Percentiles rank a stretch among this genome's conserved stretches.
These are phyloP conservation scores for Candida methanosorbosa DNA, from an alignment of 805 yeast species.

Conservation along the genomic window DNA sequence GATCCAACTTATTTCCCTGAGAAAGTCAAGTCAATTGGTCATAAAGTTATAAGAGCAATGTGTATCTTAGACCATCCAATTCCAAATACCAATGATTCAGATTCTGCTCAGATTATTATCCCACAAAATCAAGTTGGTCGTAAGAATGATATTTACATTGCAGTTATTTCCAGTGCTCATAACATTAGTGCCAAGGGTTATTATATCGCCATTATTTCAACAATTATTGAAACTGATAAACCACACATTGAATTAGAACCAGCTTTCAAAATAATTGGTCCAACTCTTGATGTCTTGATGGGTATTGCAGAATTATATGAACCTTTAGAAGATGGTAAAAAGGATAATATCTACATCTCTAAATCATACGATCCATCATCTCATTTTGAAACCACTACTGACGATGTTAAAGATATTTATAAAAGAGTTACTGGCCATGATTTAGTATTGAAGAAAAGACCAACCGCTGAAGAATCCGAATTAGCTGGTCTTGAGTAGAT, in stretches of 20 bases:
- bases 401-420: slow-evolving; percentile 91
- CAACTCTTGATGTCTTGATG: slow-evolving; percentile 77
- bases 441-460: slow-evolving; percentile 73
- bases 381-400: slow-evolving; percentile 93
- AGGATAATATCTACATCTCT: slow-evolving; percentile 73
- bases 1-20: slow-evolving; percentile 97
- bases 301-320: slow-evolving; percentile 88
- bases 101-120: slow-evolving; percentile 87
- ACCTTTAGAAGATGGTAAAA: slow-evolving; percentile 76
- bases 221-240: slow-evolving; percentile 85
- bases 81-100: slow-evolving; percentile 72
- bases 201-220: slow-evolving; percentile 87
- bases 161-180: slow-evolving; percentile 82
- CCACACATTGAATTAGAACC: slow-evolving; percentile 92
- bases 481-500: slow-evolving; percentile 23
- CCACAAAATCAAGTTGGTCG: slow-evolving; percentile 95
- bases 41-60: slow-evolving; percentile 73
- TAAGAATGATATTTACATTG: slow-evolving; percentile 90
- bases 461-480: slow-evolving; percentile 51
- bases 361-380: slow-evolving; percentile 90
- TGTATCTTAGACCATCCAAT: slow-evolving; percentile 88
- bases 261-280: slow-evolving; percentile 85
- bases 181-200: slow-evolving; percentile 85
- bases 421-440: slow-evolving; percentile 90
- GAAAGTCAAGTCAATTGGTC: slow-evolving; percentile 63